These are phyloP conservation scores for Cyamopsis tetragonoloba DNA, from an alignment of 306 rosid genomes.

Conservation along the genomic window DNA sequence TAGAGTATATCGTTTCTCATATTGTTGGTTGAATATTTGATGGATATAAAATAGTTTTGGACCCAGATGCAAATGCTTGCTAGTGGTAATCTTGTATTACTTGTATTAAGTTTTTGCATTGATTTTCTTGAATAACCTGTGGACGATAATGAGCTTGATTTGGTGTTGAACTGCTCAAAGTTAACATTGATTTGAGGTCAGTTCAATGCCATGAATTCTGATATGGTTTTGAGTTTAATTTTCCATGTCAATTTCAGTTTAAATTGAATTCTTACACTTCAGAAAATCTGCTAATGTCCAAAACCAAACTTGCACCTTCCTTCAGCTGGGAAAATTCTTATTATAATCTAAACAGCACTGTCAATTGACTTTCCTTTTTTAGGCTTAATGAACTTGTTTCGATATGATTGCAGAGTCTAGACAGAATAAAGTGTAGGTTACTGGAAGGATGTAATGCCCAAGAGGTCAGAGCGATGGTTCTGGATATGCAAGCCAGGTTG, in stretches of 20 bases:
- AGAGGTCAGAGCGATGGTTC: conserved; percentile 99
- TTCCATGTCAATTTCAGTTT: neutral
- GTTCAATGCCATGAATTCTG: neutral
- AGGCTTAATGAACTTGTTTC: conserved; percentile 3
- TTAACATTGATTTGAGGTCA: neutral
- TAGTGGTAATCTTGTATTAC: neutral
- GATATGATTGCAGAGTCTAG: conserved; percentile 78
- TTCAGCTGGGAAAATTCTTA: neutral
- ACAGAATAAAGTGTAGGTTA: conserved; percentile 94
- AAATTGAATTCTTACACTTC: conserved; percentile 11
- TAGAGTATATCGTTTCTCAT: conserved; percentile 11
- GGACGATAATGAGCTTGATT: conserved; percentile 1
- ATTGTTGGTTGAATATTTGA: conserved; percentile 9
- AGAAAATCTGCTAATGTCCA: neutral
- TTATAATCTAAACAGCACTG: neutral
- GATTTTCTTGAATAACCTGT: neutral
- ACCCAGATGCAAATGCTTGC: neutral
- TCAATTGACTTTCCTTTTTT: conserved; percentile 13
- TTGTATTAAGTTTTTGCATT: neutral
- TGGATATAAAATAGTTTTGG: neutral
- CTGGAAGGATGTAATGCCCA: conserved; percentile 96
- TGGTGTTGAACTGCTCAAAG: neutral
- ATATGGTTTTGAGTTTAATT: neutral
- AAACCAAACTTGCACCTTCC: conserved; percentile 9
- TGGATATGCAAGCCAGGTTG: conserved; percentile 99